Conservation (phyloP, 2,329 filamentous ascomycete species). For the Cadophora sp. region DNA sequence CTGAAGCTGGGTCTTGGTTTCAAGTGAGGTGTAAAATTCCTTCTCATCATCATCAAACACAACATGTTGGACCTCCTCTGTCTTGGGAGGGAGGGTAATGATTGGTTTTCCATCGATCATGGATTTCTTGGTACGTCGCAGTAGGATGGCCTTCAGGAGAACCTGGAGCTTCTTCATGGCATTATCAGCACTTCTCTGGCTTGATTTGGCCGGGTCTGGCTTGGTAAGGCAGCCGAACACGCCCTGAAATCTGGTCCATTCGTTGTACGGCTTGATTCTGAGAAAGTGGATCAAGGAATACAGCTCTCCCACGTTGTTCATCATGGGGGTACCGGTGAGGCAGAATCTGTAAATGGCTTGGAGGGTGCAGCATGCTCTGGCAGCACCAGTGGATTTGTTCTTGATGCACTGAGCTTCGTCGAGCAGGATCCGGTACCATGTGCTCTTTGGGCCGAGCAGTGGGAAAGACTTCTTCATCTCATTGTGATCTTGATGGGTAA, state of each 20-base stretch:
- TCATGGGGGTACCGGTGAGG: constrained; percentile 85
- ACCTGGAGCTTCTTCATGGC: constrained; percentile 77
- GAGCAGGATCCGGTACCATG: constrained; percentile 75
- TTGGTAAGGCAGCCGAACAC: constrained; percentile 43
- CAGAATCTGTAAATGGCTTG: constrained; percentile 71
- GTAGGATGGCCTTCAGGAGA: constrained; percentile 79
- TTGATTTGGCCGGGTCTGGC: constrained; percentile 20
- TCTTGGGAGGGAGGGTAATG: constrained; percentile 70
- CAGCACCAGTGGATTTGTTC: constrained; percentile 69
- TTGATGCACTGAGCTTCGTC: constrained; percentile 86
- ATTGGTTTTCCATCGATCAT: constrained; percentile 82
- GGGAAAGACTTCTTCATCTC: constrained; percentile 39
- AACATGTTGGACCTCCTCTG: constrained; percentile 65
- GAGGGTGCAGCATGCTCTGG: constrained; percentile 65
- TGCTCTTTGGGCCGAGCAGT: constrained; percentile 64
- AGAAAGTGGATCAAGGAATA: constrained; percentile 81
- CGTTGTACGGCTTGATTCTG: constrained; percentile 75
- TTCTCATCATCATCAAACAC: constrained; percentile 71
- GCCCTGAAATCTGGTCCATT: constrained; percentile 63
- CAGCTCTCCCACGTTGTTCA: constrained; percentile 82
- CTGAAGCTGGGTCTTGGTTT: constrained; percentile 68
- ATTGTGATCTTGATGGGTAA: constrained; percentile 49
- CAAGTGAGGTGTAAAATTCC: constrained; percentile 69
- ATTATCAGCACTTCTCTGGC: constrained; percentile 37
- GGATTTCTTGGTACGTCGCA: constrained; percentile 83